Percentiles rank a stretch among this genome's conserved stretches.
These are phyloP conservation scores for Arxiozyma telluris DNA, from an alignment of 1,139 yeast species.

Conservation along the genomic window DNA sequence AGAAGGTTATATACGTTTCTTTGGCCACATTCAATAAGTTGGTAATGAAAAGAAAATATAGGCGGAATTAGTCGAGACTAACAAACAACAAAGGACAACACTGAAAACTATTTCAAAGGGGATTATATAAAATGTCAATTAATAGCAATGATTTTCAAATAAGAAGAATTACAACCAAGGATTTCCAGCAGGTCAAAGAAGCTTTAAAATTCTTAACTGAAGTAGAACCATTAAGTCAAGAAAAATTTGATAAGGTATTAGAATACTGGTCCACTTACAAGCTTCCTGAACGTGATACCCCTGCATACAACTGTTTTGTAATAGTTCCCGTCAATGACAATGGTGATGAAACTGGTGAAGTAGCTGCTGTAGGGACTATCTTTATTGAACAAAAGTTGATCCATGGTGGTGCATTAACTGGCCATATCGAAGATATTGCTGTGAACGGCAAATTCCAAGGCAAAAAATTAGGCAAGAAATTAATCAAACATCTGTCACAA, in stretches of 20 bases:
- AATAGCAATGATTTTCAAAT: slow-evolving; percentile 34
- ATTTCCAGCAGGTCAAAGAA: slow-evolving; percentile 42
- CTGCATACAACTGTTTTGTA: slow-evolving; percentile 52
- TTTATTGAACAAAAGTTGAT: slow-evolving; percentile 56
- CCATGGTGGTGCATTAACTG: slow-evolving; percentile 76
- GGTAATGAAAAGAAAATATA: not conserved
- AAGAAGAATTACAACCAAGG: slow-evolving; percentile 40
- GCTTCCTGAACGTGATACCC: slow-evolving; percentile 18
- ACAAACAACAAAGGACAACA: no score
- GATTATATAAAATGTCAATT: not conserved
- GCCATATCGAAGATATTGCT: slow-evolving; percentile 93
- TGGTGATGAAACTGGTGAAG: slow-evolving; percentile 21
- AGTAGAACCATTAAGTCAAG: slow-evolving; percentile 47
- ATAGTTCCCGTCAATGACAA: slow-evolving; percentile 35
- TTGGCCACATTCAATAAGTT: not conserved
- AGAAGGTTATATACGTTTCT: not conserved
- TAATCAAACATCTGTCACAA: slow-evolving; percentile 55
- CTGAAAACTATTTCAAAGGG: not conserved
- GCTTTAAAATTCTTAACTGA: slow-evolving; percentile 51
- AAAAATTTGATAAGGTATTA: slow-evolving; percentile 38
- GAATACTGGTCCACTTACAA: slow-evolving; percentile 40
- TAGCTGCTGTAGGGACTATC: slow-evolving; percentile 42
- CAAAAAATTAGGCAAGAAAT: slow-evolving; percentile 58
- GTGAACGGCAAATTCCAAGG: slow-evolving; percentile 75
- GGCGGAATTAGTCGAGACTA: not conserved